phyloP scores from a whole-genome alignment of 2,329 filamentous ascomycete genomes.

The Cytospora chrysosperma region DNA sequence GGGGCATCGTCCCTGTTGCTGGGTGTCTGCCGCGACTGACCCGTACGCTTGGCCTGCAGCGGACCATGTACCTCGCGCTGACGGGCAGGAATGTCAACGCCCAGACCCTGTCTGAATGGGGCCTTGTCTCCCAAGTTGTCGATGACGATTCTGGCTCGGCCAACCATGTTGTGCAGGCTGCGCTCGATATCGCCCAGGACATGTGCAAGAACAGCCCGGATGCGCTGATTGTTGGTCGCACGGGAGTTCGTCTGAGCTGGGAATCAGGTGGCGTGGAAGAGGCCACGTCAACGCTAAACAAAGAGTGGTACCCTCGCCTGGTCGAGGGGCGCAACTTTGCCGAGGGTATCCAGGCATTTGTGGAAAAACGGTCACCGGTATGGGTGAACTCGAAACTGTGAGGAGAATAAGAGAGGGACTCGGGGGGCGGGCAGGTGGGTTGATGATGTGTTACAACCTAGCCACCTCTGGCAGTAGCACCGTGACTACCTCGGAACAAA shows the following conservation, averaged over 20 bases:
- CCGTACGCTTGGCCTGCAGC: conserved; percentile 64
- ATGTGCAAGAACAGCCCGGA: conserved; percentile 68
- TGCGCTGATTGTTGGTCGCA: conserved; percentile 67
- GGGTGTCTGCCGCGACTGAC: conserved; percentile 68
- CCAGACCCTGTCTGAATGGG: conserved; percentile 61
- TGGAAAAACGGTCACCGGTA: conserved; percentile 29
- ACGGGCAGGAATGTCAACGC: conserved; percentile 61
- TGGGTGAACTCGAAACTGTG: conserved; percentile 31
- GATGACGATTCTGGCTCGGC: conserved; percentile 27
- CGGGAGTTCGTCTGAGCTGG: conserved; percentile 71
- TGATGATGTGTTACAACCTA: not conserved
- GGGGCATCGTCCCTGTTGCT: conserved; percentile 69
- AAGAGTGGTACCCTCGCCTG: conserved; percentile 29
- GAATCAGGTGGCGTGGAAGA: conserved; percentile 44
- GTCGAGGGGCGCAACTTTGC: conserved; percentile 30
- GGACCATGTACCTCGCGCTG: conserved; percentile 72
- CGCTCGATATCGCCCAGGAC: conserved; percentile 50
- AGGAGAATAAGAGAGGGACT: not conserved
- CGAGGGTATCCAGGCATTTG: conserved; percentile 32
- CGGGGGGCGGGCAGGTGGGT: not conserved
- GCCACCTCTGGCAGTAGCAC: no score
- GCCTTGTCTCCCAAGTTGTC: conserved; percentile 65
- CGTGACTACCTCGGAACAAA: not conserved
- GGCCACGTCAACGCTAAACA: conserved; percentile 27
- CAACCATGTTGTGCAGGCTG: conserved; percentile 52